These are phyloP conservation scores for Psilocybe azurescens DNA, from an alignment of 768 basidiomycete species.

Conservation along the genomic window DNA sequence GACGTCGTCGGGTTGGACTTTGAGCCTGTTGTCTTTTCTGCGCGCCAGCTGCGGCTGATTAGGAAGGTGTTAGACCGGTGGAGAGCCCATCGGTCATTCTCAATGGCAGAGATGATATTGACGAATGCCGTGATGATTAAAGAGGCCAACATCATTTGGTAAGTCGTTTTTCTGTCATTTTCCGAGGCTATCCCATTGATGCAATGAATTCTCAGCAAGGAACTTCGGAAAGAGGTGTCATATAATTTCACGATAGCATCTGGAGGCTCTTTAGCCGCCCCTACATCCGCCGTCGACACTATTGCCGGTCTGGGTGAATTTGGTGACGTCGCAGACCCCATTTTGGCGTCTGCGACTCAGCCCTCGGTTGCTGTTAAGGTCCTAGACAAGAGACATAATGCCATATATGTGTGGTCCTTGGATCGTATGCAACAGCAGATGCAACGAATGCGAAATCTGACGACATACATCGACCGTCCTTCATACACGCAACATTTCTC, in stretches of 20 bases:
- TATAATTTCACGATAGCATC: conserved; percentile 96
- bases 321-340: conserved; percentile 89
- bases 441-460: conserved; percentile 92
- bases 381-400: conserved; percentile 84
- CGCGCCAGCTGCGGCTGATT: conserved; percentile 81
- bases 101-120: conserved; percentile 90
- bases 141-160: conserved; percentile 96
- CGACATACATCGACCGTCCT: conserved; percentile 88
- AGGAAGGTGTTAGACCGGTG: conserved; percentile 85
- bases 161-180: conserved; percentile 22
- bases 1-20: conserved; percentile 66
- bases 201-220: conserved; percentile 59
- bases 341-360: conserved; percentile 72
- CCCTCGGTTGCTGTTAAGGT: conserved; percentile 92
- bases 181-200: not conserved
- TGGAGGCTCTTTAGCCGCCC: conserved; percentile 77
- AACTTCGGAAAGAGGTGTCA: conserved; percentile 83
- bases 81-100: conserved; percentile 84
- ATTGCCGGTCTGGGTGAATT: conserved; percentile 90
- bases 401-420: conserved; percentile 91
- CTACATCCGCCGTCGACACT: conserved; percentile 83
- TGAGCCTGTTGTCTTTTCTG: conserved; percentile 85
- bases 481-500: conserved; percentile 95
- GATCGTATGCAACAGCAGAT: conserved; percentile 89
- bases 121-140: conserved; percentile 86